Base-by-base conservation (phyloP, 345 rosid species). In the Eucalyptus curtisii region DNA sequence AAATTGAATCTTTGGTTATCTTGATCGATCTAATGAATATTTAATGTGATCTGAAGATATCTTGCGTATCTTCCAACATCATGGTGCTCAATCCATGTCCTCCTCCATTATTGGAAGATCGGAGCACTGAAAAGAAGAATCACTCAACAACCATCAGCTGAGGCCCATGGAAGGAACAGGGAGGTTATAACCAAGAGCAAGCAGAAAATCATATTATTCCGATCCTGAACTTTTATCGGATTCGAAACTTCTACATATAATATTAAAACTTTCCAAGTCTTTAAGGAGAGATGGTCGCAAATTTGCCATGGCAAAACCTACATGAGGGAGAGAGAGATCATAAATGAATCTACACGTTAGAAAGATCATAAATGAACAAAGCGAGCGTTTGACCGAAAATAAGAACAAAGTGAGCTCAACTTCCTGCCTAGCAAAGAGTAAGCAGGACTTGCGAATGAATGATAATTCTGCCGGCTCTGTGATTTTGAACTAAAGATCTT, bases 391-490 rank as follows among this genome's bases (percentile, higher is more conserved):
- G 19, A 49, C 52, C 52, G 15, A 49, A 49, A 49, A 49, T 49
- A 49, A 49, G 20, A 49, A 49, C 52, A 49, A 15, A 49, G 0
- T 1, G 4, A 53, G 59, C 59, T 50, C 53, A 17, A 50, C 53
- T 50, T 50, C 8, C 53, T 50, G 53, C 17, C 53, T 50, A 50
- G 53, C 22, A 50, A 50, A 50, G 53, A 17, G 53, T 50, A 50
- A 50, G 53, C 1, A 50, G 53, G 22, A 50, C 53, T 6, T 50
- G 53, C 1, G 53, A 50, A 50, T 50, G 55, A n/a, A n/a, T n/a
- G n/a, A n/a, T n/a, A 64, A 4, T 30, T 1, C 1, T 0, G 5
- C 31, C 0, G 2, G 5, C 37, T 64, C 3, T 7, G 5, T 7
- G 19, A 14, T 13, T 66, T 66, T 4, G 3, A 31, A n/a, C 22